phyloP scores from a whole-genome alignment of 2,329 filamentous ascomycete species.

The Cryphonectria japonica region DNA sequence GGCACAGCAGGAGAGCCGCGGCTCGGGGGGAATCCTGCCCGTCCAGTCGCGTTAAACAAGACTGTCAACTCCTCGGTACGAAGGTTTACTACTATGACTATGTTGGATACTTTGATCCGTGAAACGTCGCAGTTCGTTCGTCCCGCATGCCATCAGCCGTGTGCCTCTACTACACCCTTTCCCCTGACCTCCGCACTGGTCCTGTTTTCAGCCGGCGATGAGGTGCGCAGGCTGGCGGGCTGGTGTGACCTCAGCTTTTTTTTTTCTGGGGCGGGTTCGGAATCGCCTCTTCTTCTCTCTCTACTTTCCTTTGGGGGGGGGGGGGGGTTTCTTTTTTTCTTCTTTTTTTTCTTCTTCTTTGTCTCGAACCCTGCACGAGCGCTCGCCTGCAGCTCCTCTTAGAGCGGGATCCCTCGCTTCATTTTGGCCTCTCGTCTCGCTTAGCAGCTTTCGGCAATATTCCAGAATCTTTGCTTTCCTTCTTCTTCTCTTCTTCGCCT shows the following conservation, averaged over 20 bases:
- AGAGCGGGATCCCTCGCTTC: constrained; percentile 14
- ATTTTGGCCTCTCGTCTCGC: constrained; percentile 27
- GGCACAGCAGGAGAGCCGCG: neutral
- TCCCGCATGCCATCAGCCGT: neutral
- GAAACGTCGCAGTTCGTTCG: constrained; percentile 14
- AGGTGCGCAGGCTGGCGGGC: neutral
- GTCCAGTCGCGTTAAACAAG: neutral
- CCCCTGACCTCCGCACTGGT: neutral
- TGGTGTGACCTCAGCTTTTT: constrained; percentile 7
- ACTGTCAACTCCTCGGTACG: constrained; percentile 9
- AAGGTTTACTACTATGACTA: neutral
- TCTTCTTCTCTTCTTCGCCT: neutral
- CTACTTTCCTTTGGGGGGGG: neutral
- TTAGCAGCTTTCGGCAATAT: constrained; percentile 28
- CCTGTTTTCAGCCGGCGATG: constrained; percentile 8
- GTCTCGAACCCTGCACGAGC: constrained; percentile 1
- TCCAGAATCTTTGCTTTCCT: constrained; percentile 26
- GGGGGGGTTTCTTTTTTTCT: too few species aligned
- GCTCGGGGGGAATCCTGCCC: neutral
- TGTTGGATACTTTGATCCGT: constrained; percentile 1
- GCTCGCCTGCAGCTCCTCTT: neutral
- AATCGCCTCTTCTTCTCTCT: neutral
- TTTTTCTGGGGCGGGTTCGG: neutral
- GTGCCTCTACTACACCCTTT: neutral
- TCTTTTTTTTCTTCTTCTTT: neutral